These are phyloP conservation scores for Daldinia grandis DNA, from an alignment of 495 filamentous ascomycete genomes.

Conservation along the genomic window DNA sequence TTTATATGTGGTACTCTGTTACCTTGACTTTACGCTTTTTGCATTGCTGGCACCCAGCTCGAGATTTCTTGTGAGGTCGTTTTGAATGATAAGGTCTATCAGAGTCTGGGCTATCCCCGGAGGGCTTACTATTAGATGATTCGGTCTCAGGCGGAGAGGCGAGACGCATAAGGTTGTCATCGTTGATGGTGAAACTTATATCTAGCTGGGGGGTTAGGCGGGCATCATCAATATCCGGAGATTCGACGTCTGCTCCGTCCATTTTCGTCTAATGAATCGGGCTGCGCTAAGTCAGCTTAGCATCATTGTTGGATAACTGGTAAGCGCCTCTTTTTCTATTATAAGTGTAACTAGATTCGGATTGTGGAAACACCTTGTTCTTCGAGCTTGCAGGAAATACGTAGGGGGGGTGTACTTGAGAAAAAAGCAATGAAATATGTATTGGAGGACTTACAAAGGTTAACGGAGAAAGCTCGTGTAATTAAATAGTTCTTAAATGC, in stretches of 20 bases:
- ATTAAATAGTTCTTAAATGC: neutral
- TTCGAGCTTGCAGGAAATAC: neutral
- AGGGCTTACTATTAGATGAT: slow-evolving; percentile 8
- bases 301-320: neutral
- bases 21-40: slow-evolving; percentile 58
- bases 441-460: neutral
- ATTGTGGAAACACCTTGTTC: neutral
- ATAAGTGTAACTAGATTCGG: neutral
- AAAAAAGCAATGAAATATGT: neutral
- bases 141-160: neutral
- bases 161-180: neutral
- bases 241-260: slow-evolving; percentile 22
- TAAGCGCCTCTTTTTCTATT: neutral
- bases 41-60: slow-evolving; percentile 58
- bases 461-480: neutral
- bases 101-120: slow-evolving; percentile 11
- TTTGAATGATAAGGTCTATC: slow-evolving; percentile 55
- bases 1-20: slow-evolving; percentile 39
- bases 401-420: neutral
- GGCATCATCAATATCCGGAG: slow-evolving; percentile 10
- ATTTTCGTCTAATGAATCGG: slow-evolving; percentile 20
- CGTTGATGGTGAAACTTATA: slow-evolving; percentile 12
- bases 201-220: slow-evolving; percentile 11
- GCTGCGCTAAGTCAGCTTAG: neutral
- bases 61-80: slow-evolving; percentile 61